Percentiles rank a stretch among this genome's conserved stretches.
Evolutionary conservation across 192 early-diverging fungal species (phyloP).

Genomic region (Dissophora globulifera): DNA sequence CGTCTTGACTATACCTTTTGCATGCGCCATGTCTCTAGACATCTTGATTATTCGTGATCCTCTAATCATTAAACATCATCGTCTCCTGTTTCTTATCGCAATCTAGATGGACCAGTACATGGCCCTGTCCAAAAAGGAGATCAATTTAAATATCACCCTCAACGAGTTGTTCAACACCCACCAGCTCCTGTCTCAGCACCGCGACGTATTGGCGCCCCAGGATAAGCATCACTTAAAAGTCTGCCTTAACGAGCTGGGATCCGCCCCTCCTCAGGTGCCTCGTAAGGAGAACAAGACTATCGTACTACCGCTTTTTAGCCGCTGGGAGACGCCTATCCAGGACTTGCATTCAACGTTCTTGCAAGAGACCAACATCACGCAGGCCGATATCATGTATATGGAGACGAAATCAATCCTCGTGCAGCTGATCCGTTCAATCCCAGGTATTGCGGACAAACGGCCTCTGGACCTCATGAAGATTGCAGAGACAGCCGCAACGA

Average conservation of each 20-base stretch:
- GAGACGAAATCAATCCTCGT: conserved; percentile 95
- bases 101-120: conserved; percentile 95
- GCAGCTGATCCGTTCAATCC: conserved; percentile 91
- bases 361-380: conserved; percentile 90
- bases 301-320: conserved; percentile 77
- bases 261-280: conserved; percentile 78
- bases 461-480: conserved; percentile 75
- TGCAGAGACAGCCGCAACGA: conserved; percentile 88
- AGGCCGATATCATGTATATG: conserved; percentile 94
- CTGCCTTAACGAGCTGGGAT: conserved; percentile 82
- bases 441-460: conserved; percentile 65
- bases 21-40: no score
- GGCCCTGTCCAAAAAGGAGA: conserved; percentile 92
- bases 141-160: conserved; percentile 87
- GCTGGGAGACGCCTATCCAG: conserved; percentile 87
- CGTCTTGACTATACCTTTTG: neutral
- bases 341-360: conserved; percentile 71
- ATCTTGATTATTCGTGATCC: no score
- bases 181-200: conserved; percentile 81
- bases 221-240: conserved; percentile 85
- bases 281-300: conserved; percentile 82
- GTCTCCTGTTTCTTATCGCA: neutral
- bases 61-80: no score
- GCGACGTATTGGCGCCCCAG: conserved; percentile 81
- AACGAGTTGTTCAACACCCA: conserved; percentile 98